Base-by-base conservation (phyloP, 139 green algal species). In the Mychonastes homosphaera region DNA sequence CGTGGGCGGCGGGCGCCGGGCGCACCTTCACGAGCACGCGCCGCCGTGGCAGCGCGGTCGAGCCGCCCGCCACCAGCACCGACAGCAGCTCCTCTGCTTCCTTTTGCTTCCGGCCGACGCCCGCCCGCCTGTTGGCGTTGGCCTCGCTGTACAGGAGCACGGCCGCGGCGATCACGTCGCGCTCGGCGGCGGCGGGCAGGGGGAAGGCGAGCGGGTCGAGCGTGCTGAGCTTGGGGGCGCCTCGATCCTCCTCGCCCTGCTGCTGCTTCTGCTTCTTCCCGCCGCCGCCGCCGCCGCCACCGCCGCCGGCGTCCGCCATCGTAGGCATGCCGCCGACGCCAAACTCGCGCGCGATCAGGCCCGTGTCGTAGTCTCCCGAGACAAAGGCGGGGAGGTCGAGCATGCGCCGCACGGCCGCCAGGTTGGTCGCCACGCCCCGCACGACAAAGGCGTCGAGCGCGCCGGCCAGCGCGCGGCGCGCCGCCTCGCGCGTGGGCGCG, bases 401-500 rank as follows among this genome's bases (percentile, higher is more conserved):
- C 24, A 80, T 57, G 33, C 72, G 61, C 33, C 58, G 50, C 61
- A 85, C 28, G 63, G 82, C 80, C 26, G 53, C 62, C 27, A 70
- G 43, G 47, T 85, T 85, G 36, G 69, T 85, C 13, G 67, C 54
- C 28, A 85, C 52, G 18, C 76, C 75, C 15, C 52, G 41, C 27
- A 78, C 73, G 50, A 76, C 52, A 50, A 77, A 63, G 41, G 69
- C 46, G 43, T 61, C 56, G 26, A 84, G 74, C 15, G 66, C 70
- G 19, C 16, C 23, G 28, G 67, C 50, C 55, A 80, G 50, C 12
- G 29, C 40, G 3, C 44, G 3, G 38, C 84, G 59, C 3, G 75
- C 75, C 27, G 53, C 26, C 10, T 53, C 29, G 4, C 80, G 58
- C 41, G 71, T 67, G 0, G 52, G 41, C 2, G 58, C 77, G 19